Percentiles rank a stretch among this genome's conserved stretches.
Conservation (phyloP, 371 early-diverging fungal species). For the Actinomucor elegans region DNA sequence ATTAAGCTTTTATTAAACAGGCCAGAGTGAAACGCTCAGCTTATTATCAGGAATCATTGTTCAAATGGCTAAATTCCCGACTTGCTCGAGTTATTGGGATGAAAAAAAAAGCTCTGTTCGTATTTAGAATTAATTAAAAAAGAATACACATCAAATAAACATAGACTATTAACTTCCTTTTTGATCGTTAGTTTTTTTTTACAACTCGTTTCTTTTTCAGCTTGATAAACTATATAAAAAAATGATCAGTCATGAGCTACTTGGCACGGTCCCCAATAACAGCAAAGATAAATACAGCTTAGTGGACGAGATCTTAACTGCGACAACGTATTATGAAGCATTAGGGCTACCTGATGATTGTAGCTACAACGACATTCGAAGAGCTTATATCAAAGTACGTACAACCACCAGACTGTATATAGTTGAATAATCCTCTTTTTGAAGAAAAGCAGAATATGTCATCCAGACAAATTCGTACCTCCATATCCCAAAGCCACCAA, state of each 20-base stretch:
- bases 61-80: too few relatives aligned
- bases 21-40: too few relatives aligned
- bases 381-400: conserved; percentile 43
- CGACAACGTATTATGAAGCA: conserved; percentile 31
- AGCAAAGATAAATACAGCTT: conserved; percentile 29
- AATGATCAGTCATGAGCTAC: conserved; percentile 1
- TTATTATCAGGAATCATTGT: too few relatives aligned
- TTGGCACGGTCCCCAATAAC: not conserved
- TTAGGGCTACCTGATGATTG: conserved; percentile 27
- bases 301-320: conserved; percentile 34
- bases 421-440: too few relatives aligned
- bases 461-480: conserved; percentile 42
- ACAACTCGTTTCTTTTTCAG: too few relatives aligned
- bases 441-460: conserved; percentile 42
- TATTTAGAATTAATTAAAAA: conserved; percentile 1
- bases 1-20: too few relatives aligned
- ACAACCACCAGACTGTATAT: too few relatives aligned
- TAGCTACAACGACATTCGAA: conserved; percentile 32
- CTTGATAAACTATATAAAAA: too few relatives aligned
- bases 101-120: not conserved
- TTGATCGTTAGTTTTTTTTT: not conserved
- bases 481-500: conserved; percentile 25
- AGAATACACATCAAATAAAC: not conserved
- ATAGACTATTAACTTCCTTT: not conserved
- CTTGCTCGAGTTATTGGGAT: too few relatives aligned